Percentiles rank a stretch among this genome's conserved stretches.
phyloP scores from a whole-genome alignment of 2,329 filamentous ascomycete species.

The Elsinoe necatrix region DNA sequence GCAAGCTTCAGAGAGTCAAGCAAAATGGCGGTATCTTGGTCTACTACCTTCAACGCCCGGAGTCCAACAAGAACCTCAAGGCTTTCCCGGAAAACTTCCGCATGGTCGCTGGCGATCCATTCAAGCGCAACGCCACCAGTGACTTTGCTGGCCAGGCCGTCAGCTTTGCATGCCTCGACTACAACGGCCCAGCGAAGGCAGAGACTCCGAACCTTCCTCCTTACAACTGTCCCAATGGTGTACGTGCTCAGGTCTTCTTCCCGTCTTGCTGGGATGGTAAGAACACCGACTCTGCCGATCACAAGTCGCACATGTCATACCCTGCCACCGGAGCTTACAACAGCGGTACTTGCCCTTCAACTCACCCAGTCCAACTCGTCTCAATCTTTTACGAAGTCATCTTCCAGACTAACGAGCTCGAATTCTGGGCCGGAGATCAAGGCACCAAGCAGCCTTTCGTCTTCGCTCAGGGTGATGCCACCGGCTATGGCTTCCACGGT shows the following conservation, averaged over 20 bases:
- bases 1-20: conserved; percentile 51
- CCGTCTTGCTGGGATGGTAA: conserved; percentile 65
- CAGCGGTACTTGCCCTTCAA: conserved; percentile 45
- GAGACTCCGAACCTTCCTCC: conserved; percentile 58
- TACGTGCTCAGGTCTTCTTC: conserved; percentile 61
- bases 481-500: conserved; percentile 61
- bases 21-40: conserved; percentile 56
- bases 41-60: conserved; percentile 55
- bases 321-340: conserved; percentile 40
- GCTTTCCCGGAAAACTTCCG: conserved; percentile 63
- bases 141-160: conserved; percentile 47
- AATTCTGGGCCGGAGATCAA: conserved; percentile 44
- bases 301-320: conserved; percentile 56
- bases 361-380: conserved; percentile 47
- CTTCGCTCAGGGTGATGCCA: conserved; percentile 59
- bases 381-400: conserved; percentile 54
- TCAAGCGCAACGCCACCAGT: conserved; percentile 49
- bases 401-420: conserved; percentile 40
- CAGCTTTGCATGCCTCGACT: conserved; percentile 47
- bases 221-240: conserved; percentile 56
- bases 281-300: conserved; percentile 49
- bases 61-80: conserved; percentile 52
- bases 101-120: conserved; percentile 60
- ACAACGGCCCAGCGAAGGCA: conserved; percentile 21
- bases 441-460: conserved; percentile 54